These are phyloP conservation scores for Lentinus tigrinus DNA, from an alignment of 768 basidiomycete genomes.

Conservation along the genomic window DNA sequence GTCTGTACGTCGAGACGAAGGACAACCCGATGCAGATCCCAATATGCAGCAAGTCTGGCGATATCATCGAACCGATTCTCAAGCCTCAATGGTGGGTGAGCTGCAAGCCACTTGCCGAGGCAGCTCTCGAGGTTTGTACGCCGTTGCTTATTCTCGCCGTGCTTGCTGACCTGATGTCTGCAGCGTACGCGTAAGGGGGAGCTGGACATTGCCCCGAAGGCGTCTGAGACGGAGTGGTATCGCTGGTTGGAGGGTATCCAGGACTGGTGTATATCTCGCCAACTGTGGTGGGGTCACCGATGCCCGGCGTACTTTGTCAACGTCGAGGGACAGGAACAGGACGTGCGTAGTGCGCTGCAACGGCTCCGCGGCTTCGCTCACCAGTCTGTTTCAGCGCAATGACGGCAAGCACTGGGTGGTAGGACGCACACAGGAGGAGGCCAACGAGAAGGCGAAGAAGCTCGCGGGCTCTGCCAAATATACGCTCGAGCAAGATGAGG, in stretches of 20 bases:
- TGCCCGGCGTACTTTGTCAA: slow-evolving; percentile 92
- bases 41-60: slow-evolving; percentile 96
- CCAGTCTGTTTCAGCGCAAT: slow-evolving; percentile 40
- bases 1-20: slow-evolving; percentile 85
- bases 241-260: slow-evolving; percentile 94
- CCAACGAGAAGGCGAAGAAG: slow-evolving; percentile 66
- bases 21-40: slow-evolving; percentile 98
- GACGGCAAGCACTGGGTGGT: slow-evolving; percentile 91
- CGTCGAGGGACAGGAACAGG: slow-evolving; percentile 72
- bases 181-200: slow-evolving; percentile 90
- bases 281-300: slow-evolving; percentile 99
- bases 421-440: slow-evolving; percentile 76
- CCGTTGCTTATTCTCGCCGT: neutral
- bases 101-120: slow-evolving; percentile 87
- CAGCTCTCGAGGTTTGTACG: slow-evolving; percentile 71
- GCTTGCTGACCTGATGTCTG: neutral
- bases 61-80: slow-evolving; percentile 90
- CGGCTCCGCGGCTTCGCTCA: neutral
- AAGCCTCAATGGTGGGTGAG: slow-evolving; percentile 99
- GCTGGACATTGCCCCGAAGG: slow-evolving; percentile 76
- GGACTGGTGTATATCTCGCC: slow-evolving; percentile 99
- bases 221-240: slow-evolving; percentile 92
- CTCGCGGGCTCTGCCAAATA: slow-evolving; percentile 67
- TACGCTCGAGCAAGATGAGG: slow-evolving; percentile 87
- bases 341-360: slow-evolving; percentile 43